These are phyloP conservation scores for Xylaria curta DNA, from an alignment of 495 filamentous ascomycete species.

Conservation along the genomic window DNA sequence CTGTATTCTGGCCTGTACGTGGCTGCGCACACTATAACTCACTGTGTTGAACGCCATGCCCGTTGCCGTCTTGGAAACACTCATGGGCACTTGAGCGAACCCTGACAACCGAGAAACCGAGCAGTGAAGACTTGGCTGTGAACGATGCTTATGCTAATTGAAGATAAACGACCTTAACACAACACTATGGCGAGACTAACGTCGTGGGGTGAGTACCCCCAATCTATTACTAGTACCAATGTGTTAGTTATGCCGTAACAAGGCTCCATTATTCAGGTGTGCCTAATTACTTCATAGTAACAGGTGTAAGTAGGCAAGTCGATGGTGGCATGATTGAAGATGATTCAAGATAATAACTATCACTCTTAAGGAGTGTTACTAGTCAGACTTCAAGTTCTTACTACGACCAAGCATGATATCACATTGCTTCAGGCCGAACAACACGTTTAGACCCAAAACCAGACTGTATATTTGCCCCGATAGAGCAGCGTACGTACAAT, in stretches of 20 bases:
- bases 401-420: not conserved
- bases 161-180: not conserved
- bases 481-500: not conserved
- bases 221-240: not conserved
- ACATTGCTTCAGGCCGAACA: not conserved
- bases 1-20: not conserved
- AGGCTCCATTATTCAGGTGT: constrained; percentile 4
- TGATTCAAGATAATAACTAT: not conserved
- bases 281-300: constrained; percentile 10
- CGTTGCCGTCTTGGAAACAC: not conserved
- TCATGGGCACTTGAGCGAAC: not conserved
- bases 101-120: not conserved
- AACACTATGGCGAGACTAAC: not conserved
- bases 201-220: constrained; percentile 4
- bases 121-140: not conserved
- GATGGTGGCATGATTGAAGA: constrained; percentile 7
- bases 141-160: not conserved
- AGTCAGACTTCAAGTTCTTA: not conserved
- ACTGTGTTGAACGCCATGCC: constrained; percentile 7
- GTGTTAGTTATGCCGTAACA: not conserved
- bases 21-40: constrained; percentile 3
- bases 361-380: not conserved
- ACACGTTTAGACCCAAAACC: not conserved
- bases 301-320: not conserved
- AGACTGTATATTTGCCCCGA: not conserved